Evolutionary conservation across 495 filamentous ascomycete species (phyloP).

Genomic region (Parmelia sp.): DNA sequence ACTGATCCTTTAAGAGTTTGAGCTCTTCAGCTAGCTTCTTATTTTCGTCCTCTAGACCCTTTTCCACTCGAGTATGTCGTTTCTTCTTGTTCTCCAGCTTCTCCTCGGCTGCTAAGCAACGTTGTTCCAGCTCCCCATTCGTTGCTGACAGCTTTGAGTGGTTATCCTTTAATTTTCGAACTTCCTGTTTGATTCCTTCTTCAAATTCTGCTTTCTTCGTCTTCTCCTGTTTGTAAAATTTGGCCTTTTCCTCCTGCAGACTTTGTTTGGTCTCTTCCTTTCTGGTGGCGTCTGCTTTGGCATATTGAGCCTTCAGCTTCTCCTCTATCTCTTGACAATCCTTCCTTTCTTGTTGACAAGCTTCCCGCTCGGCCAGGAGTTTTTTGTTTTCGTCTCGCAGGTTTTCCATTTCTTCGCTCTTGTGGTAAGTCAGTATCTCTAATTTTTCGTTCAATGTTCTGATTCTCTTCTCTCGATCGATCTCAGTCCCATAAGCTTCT

Average conservation of each 20-base stretch:
- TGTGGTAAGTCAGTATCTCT: slow-evolving; percentile 9
- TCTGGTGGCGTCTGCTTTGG: slow-evolving; percentile 11
- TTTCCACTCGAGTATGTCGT: slow-evolving; percentile 15
- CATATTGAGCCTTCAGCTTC: slow-evolving; percentile 14
- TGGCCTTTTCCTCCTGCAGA: slow-evolving; percentile 19
- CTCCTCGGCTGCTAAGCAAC: slow-evolving; percentile 13
- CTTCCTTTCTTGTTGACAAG: slow-evolving; percentile 8
- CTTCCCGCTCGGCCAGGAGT: slow-evolving; percentile 12
- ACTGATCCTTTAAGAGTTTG: slow-evolving; percentile 10
- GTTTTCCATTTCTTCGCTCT: slow-evolving; percentile 12
- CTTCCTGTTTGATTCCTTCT: slow-evolving; percentile 14
- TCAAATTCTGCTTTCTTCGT: slow-evolving; percentile 21
- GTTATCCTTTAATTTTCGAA: slow-evolving; percentile 8
- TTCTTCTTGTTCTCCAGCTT: slow-evolving; percentile 16
- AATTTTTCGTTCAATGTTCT: not conserved
- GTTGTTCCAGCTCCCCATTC: slow-evolving; percentile 12
- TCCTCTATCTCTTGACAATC: slow-evolving; percentile 5
- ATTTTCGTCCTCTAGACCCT: slow-evolving; percentile 16
- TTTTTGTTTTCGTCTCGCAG: slow-evolving; percentile 7
- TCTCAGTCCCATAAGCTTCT: slow-evolving; percentile 14
- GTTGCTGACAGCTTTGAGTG: slow-evolving; percentile 6
- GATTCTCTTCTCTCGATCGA: slow-evolving; percentile 14
- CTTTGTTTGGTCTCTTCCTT: slow-evolving; percentile 15
- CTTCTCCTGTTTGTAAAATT: slow-evolving; percentile 15
- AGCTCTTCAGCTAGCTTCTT: slow-evolving; percentile 8